Conservation (phyloP, 208 protist genomes). For the Wallacemonas sp. region DNA sequence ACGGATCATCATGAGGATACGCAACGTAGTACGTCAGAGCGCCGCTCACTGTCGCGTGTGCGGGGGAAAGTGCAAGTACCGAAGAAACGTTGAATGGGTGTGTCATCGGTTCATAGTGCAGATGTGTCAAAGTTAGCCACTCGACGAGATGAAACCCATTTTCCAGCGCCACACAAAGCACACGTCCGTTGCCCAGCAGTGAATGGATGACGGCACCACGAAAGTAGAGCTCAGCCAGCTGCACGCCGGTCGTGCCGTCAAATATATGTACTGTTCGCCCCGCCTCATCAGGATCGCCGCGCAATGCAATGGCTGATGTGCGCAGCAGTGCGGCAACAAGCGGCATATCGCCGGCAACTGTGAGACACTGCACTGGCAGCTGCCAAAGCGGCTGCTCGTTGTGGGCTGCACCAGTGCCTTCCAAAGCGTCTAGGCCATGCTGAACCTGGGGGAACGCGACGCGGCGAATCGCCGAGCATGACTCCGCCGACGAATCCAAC, state of each 20-base stretch:
- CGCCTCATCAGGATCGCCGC: conserved; percentile 15
- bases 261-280: conserved; percentile 45
- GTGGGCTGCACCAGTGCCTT: not conserved
- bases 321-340: conserved; percentile 58
- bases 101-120: conserved; percentile 53
- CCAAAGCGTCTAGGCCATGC: too few species aligned
- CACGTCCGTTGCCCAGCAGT: conserved; percentile 41
- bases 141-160: conserved; percentile 72
- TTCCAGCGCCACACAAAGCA: conserved; percentile 42
- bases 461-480: not conserved
- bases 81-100: conserved; percentile 42
- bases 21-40: not conserved
- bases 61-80: conserved; percentile 41
- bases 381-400: conserved; percentile 19
- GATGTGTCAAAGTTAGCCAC: conserved; percentile 42
- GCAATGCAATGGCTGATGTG: conserved; percentile 11
- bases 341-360: conserved; percentile 49
- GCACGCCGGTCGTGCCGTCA: conserved; percentile 30
- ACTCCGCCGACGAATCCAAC: not conserved
- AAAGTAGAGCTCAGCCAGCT: conserved; percentile 64
- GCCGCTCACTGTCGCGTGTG: not conserved
- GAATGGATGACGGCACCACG: conserved; percentile 40
- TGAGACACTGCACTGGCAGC: conserved; percentile 39
- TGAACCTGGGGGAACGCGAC: not conserved
- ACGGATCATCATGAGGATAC: not conserved